A percentile compares a stretch with the other conserved stretches of the same genome.
These are phyloP conservation scores for Camellia oleifera DNA, from an alignment of 179 eudicot species.

Conservation along the genomic window DNA sequence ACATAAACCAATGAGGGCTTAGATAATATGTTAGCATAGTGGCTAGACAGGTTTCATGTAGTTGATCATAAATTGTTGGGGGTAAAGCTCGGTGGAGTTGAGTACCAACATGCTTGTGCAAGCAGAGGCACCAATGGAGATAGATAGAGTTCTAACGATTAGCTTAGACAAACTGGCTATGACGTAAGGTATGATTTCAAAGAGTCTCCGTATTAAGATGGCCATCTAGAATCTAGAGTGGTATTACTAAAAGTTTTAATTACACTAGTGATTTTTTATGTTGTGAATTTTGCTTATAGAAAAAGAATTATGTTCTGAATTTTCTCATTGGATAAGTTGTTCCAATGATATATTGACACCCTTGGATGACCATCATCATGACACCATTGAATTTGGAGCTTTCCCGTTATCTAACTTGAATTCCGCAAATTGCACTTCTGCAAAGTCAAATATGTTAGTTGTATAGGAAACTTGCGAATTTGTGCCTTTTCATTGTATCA, in stretches of 20 bases:
- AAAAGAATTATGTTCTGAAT: too few species aligned
- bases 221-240: too few species aligned
- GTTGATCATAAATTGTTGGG: too few species aligned
- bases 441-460: neutral
- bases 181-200: too few species aligned
- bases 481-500: conserved; percentile 1
- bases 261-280: neutral
- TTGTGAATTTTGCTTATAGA: neutral
- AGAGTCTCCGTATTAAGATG: too few species aligned
- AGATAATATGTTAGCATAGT: neutral
- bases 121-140: too few species aligned
- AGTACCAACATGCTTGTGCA: too few species aligned
- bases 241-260: neutral
- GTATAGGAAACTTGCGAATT: neutral
- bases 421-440: neutral
- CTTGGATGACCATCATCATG: neutral
- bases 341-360: neutral
- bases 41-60: too few species aligned
- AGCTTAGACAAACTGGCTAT: too few species aligned
- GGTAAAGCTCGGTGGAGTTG: too few species aligned
- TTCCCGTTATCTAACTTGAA: neutral
- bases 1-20: neutral
- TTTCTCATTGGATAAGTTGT: neutral
- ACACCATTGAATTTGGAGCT: neutral
- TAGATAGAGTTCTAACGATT: too few species aligned